phyloP scores from a whole-genome alignment of 164 flowering plant species.

The Cinnamomum chago region DNA sequence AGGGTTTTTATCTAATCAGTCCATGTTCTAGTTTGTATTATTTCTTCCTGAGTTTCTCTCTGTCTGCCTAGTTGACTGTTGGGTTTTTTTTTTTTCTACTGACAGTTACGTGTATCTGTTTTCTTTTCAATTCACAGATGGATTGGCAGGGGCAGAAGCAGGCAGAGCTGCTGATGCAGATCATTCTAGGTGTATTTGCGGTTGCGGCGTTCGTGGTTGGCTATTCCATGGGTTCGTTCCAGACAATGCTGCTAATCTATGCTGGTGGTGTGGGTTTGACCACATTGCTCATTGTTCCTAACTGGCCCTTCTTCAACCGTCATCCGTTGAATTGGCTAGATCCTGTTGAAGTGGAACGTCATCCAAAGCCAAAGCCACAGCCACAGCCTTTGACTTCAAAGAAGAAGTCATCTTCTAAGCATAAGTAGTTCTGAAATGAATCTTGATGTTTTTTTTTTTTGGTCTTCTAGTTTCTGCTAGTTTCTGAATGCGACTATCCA shows the following conservation, averaged over 20 bases:
- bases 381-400: constrained; percentile 32
- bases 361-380: constrained; percentile 87
- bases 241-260: constrained; percentile 58
- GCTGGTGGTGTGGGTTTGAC: constrained; percentile 76
- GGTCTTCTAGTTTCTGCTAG: background rate
- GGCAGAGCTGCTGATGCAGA: constrained; percentile 88
- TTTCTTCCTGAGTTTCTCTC: background rate
- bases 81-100: too few species aligned
- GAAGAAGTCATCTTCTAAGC: constrained; percentile 61
- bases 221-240: constrained; percentile 60
- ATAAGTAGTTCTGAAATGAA: constrained; percentile 37
- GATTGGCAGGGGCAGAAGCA: constrained; percentile 98
- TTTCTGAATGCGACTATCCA: background rate
- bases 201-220: constrained; percentile 54
- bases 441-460: background rate
- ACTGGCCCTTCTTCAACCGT: constrained; percentile 90
- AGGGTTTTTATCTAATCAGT: background rate
- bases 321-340: constrained; percentile 87
- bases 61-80: background rate
- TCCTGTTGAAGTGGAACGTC: constrained; percentile 60
- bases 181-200: constrained; percentile 61
- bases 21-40: background rate
- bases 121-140: constrained; percentile 34
- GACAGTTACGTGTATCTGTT: background rate
- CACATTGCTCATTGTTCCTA: constrained; percentile 66